Conservation (phyloP, 805 yeast species). For the Candida sonorensis region DNA sequence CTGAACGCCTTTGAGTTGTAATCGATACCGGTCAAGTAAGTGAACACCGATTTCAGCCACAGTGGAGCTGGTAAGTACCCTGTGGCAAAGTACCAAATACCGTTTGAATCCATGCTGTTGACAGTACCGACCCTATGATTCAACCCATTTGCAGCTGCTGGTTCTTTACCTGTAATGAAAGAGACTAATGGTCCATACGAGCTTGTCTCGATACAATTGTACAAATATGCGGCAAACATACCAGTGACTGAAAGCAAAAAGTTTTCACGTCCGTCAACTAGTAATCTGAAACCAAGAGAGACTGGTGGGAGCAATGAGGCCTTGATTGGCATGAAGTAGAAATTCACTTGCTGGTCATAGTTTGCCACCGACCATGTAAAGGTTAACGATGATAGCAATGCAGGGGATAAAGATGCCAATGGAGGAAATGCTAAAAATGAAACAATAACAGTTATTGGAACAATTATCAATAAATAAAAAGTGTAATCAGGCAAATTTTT, state of each 20-base stretch:
- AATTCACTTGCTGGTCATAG: conserved; percentile 46
- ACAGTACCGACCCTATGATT: conserved; percentile 26
- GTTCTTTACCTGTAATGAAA: conserved; percentile 24
- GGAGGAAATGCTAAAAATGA: conserved; percentile 25
- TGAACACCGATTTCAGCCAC: conserved; percentile 30
- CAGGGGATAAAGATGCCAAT: conserved; percentile 25
- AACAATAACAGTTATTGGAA: conserved; percentile 37
- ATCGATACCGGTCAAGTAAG: conserved; percentile 25
- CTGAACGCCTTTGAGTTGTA: conserved; percentile 23
- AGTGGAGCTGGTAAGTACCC: conserved; percentile 54
- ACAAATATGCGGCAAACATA: conserved; percentile 48
- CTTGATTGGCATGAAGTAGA: conserved; percentile 46
- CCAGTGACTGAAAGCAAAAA: conserved; percentile 42
- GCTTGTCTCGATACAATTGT: conserved; percentile 55
- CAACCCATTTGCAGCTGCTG: conserved; percentile 10
- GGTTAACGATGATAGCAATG: conserved; percentile 48
- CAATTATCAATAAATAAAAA: conserved; percentile 44
- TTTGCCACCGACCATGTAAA: conserved; percentile 56
- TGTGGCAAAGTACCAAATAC: conserved; percentile 37
- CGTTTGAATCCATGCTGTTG: conserved; percentile 11
- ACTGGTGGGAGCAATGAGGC: conserved; percentile 47
- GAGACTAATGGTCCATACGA: conserved; percentile 41
- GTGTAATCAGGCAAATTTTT: conserved; percentile 46
- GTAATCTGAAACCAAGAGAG: conserved; percentile 35
- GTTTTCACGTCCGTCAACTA: conserved; percentile 37